Evolutionary conservation across 176 grass and related monocot genomes (phyloP).

Genomic region (Oryza glumipatula): DNA sequence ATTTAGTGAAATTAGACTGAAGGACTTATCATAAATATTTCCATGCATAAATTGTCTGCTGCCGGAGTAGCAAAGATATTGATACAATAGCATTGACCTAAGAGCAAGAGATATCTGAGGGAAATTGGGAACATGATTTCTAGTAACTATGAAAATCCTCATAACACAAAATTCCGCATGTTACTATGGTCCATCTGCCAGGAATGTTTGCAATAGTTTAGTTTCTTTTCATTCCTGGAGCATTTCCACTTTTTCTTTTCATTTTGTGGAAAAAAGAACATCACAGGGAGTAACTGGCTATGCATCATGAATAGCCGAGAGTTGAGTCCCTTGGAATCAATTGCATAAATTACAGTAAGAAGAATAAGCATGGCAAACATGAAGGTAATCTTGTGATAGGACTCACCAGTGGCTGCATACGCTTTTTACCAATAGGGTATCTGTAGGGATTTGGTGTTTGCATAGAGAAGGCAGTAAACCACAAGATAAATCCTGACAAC

Average conservation of each 20-base stretch:
- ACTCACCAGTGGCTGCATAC: conserved; percentile 96
- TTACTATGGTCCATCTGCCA: neutral
- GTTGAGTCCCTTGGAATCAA: conserved; percentile 7
- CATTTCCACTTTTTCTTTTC: neutral
- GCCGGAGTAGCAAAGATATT: conserved; percentile 3
- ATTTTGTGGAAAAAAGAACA: neutral
- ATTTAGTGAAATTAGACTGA: neutral
- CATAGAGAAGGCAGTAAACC: conserved; percentile 98
- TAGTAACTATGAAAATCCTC: conserved; percentile 8
- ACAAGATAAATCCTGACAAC: conserved; percentile 91
- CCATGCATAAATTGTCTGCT: neutral
- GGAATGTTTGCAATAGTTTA: neutral
- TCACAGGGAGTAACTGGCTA: neutral
- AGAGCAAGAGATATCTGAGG: neutral
- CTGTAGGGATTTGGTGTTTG: conserved; percentile 96
- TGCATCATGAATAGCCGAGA: neutral
- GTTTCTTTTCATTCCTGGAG: neutral
- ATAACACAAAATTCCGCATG: neutral
- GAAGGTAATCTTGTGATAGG: conserved; percentile 10
- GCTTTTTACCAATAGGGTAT: conserved; percentile 96
- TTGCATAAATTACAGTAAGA: neutral
- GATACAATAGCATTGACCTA: conserved; percentile 2
- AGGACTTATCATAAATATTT: neutral
- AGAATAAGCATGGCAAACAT: neutral
- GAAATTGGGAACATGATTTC: conserved; percentile 15